Conservation (phyloP, 2,329 filamentous ascomycete genomes). For the Penicillium sp. region DNA sequence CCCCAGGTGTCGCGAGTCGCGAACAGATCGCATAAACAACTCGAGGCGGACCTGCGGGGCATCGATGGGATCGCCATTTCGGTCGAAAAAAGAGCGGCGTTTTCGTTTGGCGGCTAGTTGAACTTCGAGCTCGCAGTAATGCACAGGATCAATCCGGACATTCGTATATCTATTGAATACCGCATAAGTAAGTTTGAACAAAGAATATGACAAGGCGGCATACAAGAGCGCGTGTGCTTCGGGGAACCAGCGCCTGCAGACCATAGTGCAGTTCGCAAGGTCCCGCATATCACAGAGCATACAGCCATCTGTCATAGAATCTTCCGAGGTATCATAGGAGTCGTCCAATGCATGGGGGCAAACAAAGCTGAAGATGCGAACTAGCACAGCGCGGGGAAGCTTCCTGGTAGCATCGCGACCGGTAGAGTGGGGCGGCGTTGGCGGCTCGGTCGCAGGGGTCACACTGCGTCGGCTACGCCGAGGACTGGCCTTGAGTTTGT, state of each 20-base stretch:
- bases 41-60: conserved; percentile 73
- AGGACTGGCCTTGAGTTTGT: conserved; percentile 31
- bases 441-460: conserved; percentile 24
- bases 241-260: conserved; percentile 70
- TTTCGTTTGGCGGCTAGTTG: conserved; percentile 77
- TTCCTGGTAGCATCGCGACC: conserved; percentile 44
- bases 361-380: conserved; percentile 75
- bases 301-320: conserved; percentile 76
- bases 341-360: conserved; percentile 81
- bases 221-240: conserved; percentile 64
- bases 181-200: not conserved
- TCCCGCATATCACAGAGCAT: conserved; percentile 94
- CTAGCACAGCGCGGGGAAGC: conserved; percentile 69
- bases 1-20: conserved; percentile 72
- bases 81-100: conserved; percentile 69
- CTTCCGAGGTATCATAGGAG: conserved; percentile 79
- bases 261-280: conserved; percentile 74
- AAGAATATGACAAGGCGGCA: conserved; percentile 38
- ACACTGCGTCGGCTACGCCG: conserved; percentile 23
- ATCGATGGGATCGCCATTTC: conserved; percentile 79
- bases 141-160: conserved; percentile 88
- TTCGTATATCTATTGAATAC: conserved; percentile 68
- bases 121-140: conserved; percentile 89
- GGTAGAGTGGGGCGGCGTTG: conserved; percentile 19
- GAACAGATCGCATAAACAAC: conserved; percentile 77